These are phyloP conservation scores for Podila minutissima DNA, from an alignment of 192 early-diverging fungal species.

Conservation along the genomic window DNA sequence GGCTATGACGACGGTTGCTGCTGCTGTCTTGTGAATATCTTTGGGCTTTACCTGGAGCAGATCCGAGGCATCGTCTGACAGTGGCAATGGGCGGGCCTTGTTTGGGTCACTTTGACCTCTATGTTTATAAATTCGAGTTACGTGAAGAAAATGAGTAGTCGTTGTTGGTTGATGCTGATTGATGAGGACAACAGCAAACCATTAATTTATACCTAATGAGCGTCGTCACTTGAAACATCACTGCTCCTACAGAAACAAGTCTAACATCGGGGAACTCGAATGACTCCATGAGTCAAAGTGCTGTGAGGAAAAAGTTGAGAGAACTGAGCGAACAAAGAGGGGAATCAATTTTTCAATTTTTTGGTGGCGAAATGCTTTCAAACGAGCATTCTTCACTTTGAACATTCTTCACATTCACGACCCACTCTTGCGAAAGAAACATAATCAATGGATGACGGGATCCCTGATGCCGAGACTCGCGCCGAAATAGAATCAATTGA, in stretches of 20 bases:
- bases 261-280: not conserved
- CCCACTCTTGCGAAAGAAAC: not conserved
- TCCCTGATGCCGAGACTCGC: not conserved
- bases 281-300: not conserved
- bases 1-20: not conserved
- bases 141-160: too few species aligned
- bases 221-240: not conserved
- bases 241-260: not conserved
- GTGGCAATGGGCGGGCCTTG: not conserved
- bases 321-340: not conserved
- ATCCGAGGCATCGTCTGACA: not conserved
- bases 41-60: not conserved
- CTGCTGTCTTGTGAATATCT: not conserved
- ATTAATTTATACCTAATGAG: not conserved
- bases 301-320: not conserved
- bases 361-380: not conserved
- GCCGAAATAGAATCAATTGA: conserved; percentile 30
- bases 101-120: not conserved
- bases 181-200: not conserved
- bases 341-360: not conserved
- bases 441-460: not conserved
- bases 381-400: too few species aligned
- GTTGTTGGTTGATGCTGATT: not conserved
- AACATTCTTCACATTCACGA: not conserved
- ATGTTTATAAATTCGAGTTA: not conserved